phyloP scores from a whole-genome alignment of 75 land plant genomes.

The Larix kaempferi region DNA sequence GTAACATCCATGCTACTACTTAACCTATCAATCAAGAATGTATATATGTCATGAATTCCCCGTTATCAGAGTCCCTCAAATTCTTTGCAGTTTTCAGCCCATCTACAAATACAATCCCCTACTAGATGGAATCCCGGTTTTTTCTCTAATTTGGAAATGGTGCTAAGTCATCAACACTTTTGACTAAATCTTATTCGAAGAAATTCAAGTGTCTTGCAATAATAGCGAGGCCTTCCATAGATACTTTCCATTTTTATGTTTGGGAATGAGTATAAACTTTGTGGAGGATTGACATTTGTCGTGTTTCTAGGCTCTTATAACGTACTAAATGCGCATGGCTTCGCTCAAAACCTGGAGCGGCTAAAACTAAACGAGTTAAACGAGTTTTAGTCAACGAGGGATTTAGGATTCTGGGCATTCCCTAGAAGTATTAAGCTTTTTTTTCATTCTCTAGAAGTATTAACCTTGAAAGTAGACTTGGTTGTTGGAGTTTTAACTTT shows the following conservation, averaged over 20 bases:
- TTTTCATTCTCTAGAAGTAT: too few species aligned
- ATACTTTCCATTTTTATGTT: slow-evolving; percentile 5
- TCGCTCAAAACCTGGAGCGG: neutral
- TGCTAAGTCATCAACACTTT: neutral
- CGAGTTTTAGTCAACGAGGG: neutral
- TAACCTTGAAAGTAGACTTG: too few species aligned
- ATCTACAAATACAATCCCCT: neutral
- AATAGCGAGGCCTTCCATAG: neutral
- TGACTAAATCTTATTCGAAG: slow-evolving; percentile 2
- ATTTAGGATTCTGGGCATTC: too few species aligned
- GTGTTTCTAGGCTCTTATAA: neutral
- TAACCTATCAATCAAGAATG: slow-evolving; percentile 1
- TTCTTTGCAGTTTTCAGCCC: neutral
- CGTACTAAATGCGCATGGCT: too few species aligned
- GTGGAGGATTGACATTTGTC: neutral
- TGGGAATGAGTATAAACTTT: neutral
- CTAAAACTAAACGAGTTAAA: slow-evolving; percentile 1
- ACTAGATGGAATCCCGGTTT: neutral
- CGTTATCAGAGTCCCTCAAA: neutral
- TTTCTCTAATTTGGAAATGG: neutral
- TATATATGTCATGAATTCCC: slow-evolving; percentile 1
- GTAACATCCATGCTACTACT: neutral
- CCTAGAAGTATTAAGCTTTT: too few species aligned
- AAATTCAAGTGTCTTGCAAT: slow-evolving; percentile 5
- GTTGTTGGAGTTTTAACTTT: too few species aligned